Evolutionary conservation across 2,329 filamentous ascomycete genomes (phyloP), one percentile per base, ranked within the genome.

Genomic region (Alternaria dauci): DNA sequence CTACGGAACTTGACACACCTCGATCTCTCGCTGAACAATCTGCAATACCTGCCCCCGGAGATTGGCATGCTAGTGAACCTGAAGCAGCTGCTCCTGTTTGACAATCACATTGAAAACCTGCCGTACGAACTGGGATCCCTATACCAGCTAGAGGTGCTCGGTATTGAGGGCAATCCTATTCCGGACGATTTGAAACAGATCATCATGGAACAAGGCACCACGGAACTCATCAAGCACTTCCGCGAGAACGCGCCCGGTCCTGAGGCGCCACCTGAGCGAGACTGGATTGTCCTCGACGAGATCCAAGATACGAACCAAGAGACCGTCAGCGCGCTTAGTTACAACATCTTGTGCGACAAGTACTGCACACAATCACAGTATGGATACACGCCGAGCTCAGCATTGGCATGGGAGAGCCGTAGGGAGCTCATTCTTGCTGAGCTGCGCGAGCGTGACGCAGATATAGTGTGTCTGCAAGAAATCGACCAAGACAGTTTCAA

Each of bases 41-140:
- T 99, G 61, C 86, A 86, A 8, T 88, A 91, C 66, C 83, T 99
- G 4, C 95, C 95, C 1, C 87, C 91, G 23, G 94, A 99, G 81
- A 88, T 99, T 62, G 95, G 95, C 74, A 99, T 98, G 94, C 92
- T 97, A 71, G 95, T 94, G 28, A 95, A 94, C 69, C 83, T 99
- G 56, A 93, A 92, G 80, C 89, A 91, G 67, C 84, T 99, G 5
- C 83, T 94, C 28, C 84, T 97, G 2, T 97, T 97, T 77, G 93
- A 97, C 81, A 99, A 99, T 78, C 86, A 91, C 63, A 90, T 99
- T 55, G 87, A 88, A 62, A 89, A 88, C 23, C 84, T 99, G 26
- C 95, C 95, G 1, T 90, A 86, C 71, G 94, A 98, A 78, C 82
- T 99, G 61, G 95, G 95, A 8, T 95, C 93, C 30, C 83, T 99